These are phyloP conservation scores for Populus trichocarpa DNA, from an alignment of 441 rosid species.

Conservation along the genomic window DNA sequence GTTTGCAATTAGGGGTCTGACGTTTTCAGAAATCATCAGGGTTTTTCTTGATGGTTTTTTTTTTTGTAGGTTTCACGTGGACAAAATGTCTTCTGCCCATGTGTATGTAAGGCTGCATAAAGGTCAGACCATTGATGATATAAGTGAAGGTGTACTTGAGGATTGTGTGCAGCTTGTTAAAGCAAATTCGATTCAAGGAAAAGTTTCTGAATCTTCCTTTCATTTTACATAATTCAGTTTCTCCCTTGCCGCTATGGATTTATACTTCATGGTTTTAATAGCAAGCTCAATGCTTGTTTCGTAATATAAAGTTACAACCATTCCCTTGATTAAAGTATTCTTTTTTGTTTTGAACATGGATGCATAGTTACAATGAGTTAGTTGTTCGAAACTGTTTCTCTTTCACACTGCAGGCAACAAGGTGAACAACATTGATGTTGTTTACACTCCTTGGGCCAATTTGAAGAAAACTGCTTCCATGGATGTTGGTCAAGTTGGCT, in stretches of 20 bases:
- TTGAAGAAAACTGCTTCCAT: slow-evolving; percentile 92
- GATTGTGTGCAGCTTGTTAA: slow-evolving; percentile 98
- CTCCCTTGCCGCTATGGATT: not conserved
- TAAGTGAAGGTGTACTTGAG: slow-evolving; percentile 78
- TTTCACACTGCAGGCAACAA: slow-evolving; percentile 66
- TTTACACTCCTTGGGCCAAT: slow-evolving; percentile 93
- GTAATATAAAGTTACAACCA: too few species aligned
- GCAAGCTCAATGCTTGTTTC: too few species aligned
- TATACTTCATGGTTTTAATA: not conserved
- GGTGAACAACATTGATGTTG: slow-evolving; percentile 89
- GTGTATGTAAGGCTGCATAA: slow-evolving; percentile 86
- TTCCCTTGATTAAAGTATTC: not conserved
- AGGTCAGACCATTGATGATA: slow-evolving; percentile 83
- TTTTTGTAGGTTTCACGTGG: slow-evolving; percentile 87
- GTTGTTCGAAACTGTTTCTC: not conserved
- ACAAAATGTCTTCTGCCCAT: slow-evolving; percentile 98
- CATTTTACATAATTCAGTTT: not conserved
- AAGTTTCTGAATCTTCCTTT: not conserved
- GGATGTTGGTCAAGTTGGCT: slow-evolving; percentile 99
- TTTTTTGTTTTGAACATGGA: not conserved
- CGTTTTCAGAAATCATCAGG: not conserved
- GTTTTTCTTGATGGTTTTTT: slow-evolving; percentile 3
- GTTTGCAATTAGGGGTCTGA: not conserved
- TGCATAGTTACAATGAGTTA: not conserved
- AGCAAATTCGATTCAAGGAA: slow-evolving; percentile 98